Conservation (phyloP, 805 yeast species). For the Zygosaccharomyces gambellarensis region DNA sequence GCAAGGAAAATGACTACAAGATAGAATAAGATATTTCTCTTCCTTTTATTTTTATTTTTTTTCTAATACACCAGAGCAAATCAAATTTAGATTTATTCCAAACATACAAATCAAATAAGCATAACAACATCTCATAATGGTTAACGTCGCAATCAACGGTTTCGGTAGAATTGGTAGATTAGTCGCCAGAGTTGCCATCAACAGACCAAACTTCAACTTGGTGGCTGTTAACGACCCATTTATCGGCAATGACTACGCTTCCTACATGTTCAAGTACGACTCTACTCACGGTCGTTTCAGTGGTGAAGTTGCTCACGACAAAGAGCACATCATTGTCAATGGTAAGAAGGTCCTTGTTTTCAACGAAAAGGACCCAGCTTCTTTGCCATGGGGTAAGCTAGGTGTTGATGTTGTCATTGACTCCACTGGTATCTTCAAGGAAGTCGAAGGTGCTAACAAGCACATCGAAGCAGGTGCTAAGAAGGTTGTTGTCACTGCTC, state of each 20-base stretch:
- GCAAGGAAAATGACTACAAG: neutral
- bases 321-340: constrained; percentile 48
- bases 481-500: constrained; percentile 69
- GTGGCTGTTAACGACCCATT: constrained; percentile 69
- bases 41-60: neutral
- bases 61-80: neutral
- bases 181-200: constrained; percentile 57
- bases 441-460: constrained; percentile 58
- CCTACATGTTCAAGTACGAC: constrained; percentile 72
- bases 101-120: constrained; percentile 4
- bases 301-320: constrained; percentile 55
- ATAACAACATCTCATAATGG: constrained; percentile 21
- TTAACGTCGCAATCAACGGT: constrained; percentile 61
- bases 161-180: constrained; percentile 72
- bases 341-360: constrained; percentile 47
- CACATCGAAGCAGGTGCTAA: constrained; percentile 71
- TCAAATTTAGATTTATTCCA: neutral
- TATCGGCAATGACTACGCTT: constrained; percentile 63
- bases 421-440: constrained; percentile 71
- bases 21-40: neutral
- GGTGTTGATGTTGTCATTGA: constrained; percentile 62
- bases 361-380: constrained; percentile 65
- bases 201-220: constrained; percentile 49
- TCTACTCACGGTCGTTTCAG: constrained; percentile 63
- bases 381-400: constrained; percentile 62